Percentiles rank a stretch among this genome's conserved stretches.
phyloP scores from a whole-genome alignment of 106 monocot species.

The Apostasia shenzhenica region DNA sequence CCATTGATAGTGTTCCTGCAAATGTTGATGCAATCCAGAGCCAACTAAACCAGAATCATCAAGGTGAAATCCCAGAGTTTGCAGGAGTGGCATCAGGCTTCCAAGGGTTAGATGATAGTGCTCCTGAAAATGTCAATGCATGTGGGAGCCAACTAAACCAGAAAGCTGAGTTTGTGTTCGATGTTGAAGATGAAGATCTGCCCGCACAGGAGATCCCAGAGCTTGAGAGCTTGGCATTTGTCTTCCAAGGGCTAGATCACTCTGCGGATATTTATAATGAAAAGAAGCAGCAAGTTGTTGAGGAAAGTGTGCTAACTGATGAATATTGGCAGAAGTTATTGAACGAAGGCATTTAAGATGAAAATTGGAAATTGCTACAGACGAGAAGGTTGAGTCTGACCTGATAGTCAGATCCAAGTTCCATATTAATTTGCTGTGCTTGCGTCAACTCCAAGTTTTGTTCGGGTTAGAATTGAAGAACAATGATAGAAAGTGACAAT shows the following conservation, averaged over 20 bases:
- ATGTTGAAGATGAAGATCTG: too few species aligned
- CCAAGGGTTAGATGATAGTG: not conserved
- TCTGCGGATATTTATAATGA: not conserved
- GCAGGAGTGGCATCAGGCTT: not conserved
- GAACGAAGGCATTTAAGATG: conserved; percentile 22
- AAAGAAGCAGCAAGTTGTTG: conserved; percentile 4
- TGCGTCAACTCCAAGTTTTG: too few species aligned
- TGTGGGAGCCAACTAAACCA: too few species aligned
- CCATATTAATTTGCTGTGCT: too few species aligned
- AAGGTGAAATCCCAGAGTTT: too few species aligned
- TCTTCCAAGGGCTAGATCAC: conserved; percentile 12
- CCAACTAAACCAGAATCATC: not conserved
- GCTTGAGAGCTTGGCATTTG: conserved; percentile 19
- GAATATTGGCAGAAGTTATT: conserved; percentile 51
- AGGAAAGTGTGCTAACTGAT: conserved; percentile 29
- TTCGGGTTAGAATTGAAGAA: too few species aligned
- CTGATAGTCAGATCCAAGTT: too few species aligned
- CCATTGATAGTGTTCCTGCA: not conserved
- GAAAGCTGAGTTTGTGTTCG: too few species aligned
- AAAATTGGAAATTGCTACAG: too few species aligned
- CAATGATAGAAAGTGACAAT: too few species aligned
- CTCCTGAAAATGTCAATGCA: too few species aligned
- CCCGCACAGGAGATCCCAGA: conserved; percentile 7
- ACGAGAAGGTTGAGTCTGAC: too few species aligned
- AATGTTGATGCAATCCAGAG: not conserved